Percentiles rank a stretch among this genome's conserved stretches.
Evolutionary conservation across 495 filamentous ascomycete genomes (phyloP).

Genomic region (Xylaria venustula): DNA sequence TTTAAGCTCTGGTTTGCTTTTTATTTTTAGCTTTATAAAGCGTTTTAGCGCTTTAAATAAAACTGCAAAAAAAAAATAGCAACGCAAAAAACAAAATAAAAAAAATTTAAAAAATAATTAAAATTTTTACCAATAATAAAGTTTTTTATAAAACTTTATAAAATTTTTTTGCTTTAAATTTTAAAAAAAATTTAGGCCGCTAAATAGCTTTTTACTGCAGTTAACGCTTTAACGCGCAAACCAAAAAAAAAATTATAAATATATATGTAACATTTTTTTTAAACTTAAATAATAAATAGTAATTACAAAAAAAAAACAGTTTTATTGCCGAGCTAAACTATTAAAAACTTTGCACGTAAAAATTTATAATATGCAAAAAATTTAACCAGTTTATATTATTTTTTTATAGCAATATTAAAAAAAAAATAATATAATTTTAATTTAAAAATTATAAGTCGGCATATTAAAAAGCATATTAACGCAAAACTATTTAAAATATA

Average conservation of each 20-base stretch:
- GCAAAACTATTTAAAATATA: not conserved
- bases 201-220: not conserved
- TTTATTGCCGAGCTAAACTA: not conserved
- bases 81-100: not conserved
- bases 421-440: not conserved
- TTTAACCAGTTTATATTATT: not conserved
- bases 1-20: not conserved
- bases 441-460: not conserved
- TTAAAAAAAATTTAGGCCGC: not conserved
- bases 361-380: not conserved
- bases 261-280: not conserved
- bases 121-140: not conserved
- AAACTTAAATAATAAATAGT: not conserved
- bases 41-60: not conserved
- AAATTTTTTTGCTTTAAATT: not conserved
- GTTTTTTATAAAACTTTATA: not conserved
- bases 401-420: not conserved
- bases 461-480: not conserved
- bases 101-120: not conserved
- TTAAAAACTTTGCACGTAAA: not conserved
- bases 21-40: not conserved
- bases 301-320: not conserved
- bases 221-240: not conserved
- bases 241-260: not conserved
- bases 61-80: not conserved